These are phyloP conservation scores for Nemania diffusa DNA, from an alignment of 2,329 filamentous ascomycete genomes.

Conservation along the genomic window DNA sequence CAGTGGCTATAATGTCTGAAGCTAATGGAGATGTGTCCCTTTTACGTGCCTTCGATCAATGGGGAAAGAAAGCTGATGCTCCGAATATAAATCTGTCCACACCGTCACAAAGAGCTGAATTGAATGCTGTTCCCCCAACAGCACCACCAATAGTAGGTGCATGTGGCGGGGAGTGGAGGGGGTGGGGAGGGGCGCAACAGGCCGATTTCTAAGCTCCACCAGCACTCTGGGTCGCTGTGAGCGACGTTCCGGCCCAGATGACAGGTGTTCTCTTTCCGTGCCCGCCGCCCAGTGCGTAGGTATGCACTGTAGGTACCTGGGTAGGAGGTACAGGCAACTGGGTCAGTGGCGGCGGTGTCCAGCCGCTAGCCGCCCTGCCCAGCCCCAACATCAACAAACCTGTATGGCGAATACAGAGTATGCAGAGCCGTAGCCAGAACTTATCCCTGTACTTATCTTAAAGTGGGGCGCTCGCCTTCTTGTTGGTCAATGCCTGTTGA, in stretches of 20 bases:
- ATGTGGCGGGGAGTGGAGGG: constrained; percentile 35
- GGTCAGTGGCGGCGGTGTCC: constrained; percentile 5
- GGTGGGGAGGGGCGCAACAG: constrained; percentile 24
- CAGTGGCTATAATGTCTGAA: constrained; percentile 18
- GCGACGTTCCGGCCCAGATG: constrained; percentile 37
- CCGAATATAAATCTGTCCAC: constrained; percentile 46
- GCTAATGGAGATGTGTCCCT: constrained; percentile 41
- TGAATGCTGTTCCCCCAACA: constrained; percentile 34
- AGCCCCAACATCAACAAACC: constrained; percentile 2
- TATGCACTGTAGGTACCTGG: not conserved
- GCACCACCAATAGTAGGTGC: constrained; percentile 30
- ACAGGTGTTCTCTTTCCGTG: constrained; percentile 47
- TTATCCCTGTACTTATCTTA: not conserved
- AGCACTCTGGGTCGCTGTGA: constrained; percentile 21
- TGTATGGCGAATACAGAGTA: not conserved
- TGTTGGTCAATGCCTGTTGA: constrained; percentile 23
- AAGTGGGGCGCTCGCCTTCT: not conserved
- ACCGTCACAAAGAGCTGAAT: constrained; percentile 36
- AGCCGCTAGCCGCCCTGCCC: constrained; percentile 18
- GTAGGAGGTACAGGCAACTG: no score
- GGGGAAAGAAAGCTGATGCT: constrained; percentile 41
- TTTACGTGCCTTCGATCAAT: constrained; percentile 39
- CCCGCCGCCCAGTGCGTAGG: no score
- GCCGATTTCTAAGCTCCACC: constrained; percentile 34
- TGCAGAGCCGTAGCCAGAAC: not conserved